A percentile compares a stretch with the other conserved stretches of the same genome.
These are phyloP conservation scores for Jacaranda mimosifolia DNA, from an alignment of 257 asterid genomes.

Conservation along the genomic window DNA sequence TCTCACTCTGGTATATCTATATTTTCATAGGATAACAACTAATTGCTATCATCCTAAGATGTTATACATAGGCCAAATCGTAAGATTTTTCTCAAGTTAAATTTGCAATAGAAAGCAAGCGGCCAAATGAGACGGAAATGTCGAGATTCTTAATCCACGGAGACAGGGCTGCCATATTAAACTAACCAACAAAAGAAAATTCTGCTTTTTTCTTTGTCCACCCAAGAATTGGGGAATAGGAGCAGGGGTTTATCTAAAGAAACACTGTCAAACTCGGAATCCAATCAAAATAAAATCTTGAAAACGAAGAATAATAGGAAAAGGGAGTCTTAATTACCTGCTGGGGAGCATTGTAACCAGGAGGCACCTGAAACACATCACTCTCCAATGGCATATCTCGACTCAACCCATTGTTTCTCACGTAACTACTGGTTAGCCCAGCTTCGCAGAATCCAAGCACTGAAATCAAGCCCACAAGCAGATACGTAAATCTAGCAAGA, in stretches of 20 bases:
- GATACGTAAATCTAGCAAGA: not conserved
- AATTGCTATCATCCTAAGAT: no score
- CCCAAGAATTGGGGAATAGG: not conserved
- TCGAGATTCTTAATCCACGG: no score
- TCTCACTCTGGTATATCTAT: no score
- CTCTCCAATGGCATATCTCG: constrained; percentile 70
- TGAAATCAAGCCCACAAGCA: constrained; percentile 32
- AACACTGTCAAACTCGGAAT: not conserved
- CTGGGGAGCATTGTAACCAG: constrained; percentile 73
- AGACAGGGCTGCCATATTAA: no score
- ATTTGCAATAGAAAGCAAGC: no score
- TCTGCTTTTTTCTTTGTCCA: not conserved
- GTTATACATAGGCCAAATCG: no score
- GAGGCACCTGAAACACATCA: constrained; percentile 64
- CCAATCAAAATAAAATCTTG: not conserved
- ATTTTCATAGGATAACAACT: no score
- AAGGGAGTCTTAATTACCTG: constrained; percentile 42
- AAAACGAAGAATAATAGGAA: not conserved
- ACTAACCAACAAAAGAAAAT: not conserved
- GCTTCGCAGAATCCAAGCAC: constrained; percentile 38
- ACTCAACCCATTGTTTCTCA: constrained; percentile 44
- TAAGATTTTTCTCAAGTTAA: no score
- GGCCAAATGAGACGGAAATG: no score
- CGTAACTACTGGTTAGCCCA: constrained; percentile 56
- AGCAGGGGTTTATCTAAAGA: not conserved